A percentile compares a stretch with the other conserved stretches of the same genome.
Evolutionary conservation across 805 yeast species (phyloP).

Genomic region (Jamesozyma gamospora): DNA sequence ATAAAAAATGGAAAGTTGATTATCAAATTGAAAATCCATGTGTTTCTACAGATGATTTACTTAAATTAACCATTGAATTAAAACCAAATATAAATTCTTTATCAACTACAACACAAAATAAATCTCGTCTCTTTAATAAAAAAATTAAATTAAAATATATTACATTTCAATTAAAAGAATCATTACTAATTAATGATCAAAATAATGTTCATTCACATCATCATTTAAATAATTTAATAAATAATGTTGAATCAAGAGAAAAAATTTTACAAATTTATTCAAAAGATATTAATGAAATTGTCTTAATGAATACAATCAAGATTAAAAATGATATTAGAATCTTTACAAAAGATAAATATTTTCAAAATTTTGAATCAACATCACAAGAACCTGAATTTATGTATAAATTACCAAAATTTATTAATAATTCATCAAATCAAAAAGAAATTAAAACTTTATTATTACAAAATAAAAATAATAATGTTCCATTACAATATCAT

Average conservation of each 20-base stretch:
- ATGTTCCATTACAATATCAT: conserved; percentile 33
- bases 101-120: conserved; percentile 7
- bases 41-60: conserved; percentile 48
- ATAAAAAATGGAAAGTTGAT: conserved; percentile 39
- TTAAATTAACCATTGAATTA: conserved; percentile 33
- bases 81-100: conserved; percentile 30
- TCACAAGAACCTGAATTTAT: conserved; percentile 24
- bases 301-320: conserved; percentile 24
- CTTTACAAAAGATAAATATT: conserved; percentile 20
- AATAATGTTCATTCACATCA: conserved; percentile 20
- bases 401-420: conserved; percentile 11
- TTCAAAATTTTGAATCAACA: conserved; percentile 25
- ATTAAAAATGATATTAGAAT: conserved; percentile 19
- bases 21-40: conserved; percentile 41
- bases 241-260: conserved; percentile 33
- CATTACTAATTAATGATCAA: conserved; percentile 41
- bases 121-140: conserved; percentile 15
- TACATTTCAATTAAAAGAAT: conserved; percentile 42
- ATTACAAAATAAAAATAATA: conserved; percentile 23
- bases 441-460: conserved; percentile 15
- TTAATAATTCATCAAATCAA: neutral
- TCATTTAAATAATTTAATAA: neutral
- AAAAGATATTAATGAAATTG: conserved; percentile 21
- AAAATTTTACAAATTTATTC: conserved; percentile 25
- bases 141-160: conserved; percentile 36